phyloP scores from a whole-genome alignment of 2,329 filamentous ascomycete species.

The Aspergillus sp. region DNA sequence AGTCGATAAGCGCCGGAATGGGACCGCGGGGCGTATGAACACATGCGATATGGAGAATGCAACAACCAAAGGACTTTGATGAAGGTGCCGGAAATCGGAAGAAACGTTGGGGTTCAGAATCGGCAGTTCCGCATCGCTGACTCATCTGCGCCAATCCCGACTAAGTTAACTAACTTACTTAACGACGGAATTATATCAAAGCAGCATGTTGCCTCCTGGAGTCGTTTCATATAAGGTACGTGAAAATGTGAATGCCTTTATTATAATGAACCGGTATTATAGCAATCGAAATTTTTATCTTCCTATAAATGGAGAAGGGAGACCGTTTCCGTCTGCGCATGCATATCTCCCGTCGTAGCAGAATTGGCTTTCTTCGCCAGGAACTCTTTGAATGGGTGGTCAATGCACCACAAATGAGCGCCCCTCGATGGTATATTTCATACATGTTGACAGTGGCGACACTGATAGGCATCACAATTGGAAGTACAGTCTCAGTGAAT shows the following conservation, averaged over 20 bases:
- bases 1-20: conserved; percentile 27
- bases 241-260: not conserved
- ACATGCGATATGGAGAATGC: conserved; percentile 22
- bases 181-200: no score
- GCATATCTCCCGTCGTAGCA: not conserved
- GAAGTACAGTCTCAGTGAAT: not conserved
- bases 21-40: conserved; percentile 25
- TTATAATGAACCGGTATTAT: not conserved
- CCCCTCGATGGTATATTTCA: no score
- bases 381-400: no score
- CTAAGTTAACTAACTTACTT: no score
- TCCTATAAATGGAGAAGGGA: not conserved
- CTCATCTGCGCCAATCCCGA: not conserved
- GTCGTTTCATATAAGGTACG: no score
- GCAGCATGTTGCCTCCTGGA: no score
- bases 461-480: not conserved
- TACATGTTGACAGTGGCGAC: not conserved
- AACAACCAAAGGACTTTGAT: conserved; percentile 23
- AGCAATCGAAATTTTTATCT: not conserved
- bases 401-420: no score
- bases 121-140: conserved; percentile 23
- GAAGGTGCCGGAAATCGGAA: conserved; percentile 42
- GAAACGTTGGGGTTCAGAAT: conserved; percentile 22
- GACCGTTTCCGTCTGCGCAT: not conserved
- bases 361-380: not conserved